Conservation (phyloP, 768 basidiomycete genomes). For the Suillus variegatus region DNA sequence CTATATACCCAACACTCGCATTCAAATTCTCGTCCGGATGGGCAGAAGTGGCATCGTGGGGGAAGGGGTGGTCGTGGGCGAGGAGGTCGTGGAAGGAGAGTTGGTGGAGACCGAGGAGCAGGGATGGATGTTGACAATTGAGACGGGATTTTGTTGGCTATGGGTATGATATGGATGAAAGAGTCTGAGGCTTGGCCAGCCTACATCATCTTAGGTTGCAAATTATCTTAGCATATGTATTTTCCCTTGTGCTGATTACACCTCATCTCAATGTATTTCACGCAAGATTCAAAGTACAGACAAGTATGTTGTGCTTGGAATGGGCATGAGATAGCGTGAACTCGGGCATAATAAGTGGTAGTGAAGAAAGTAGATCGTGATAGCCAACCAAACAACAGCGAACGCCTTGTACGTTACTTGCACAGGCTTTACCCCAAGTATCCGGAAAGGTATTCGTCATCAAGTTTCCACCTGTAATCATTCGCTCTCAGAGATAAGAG, state of each 20-base stretch:
- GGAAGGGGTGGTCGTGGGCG: slow-evolving; percentile 25
- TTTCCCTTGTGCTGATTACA: neutral
- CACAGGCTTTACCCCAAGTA: neutral
- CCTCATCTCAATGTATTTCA: slow-evolving; percentile 2
- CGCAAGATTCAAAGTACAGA: neutral
- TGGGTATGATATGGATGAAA: neutral
- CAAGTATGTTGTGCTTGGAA: neutral
- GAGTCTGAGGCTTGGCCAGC: neutral
- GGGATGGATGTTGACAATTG: slow-evolving; percentile 33
- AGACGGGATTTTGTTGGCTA: slow-evolving; percentile 3
- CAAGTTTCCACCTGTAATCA: slow-evolving; percentile 19
- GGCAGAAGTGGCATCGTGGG: slow-evolving; percentile 30
- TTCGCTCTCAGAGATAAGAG: slow-evolving; percentile 80
- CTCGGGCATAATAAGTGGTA: neutral
- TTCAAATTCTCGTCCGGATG: slow-evolving; percentile 22
- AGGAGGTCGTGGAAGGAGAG: slow-evolving; percentile 21
- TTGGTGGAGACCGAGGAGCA: slow-evolving; percentile 8
- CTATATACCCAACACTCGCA: slow-evolving; percentile 41
- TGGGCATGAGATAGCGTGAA: neutral
- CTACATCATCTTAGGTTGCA: neutral
- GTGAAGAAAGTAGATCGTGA: slow-evolving; percentile 5
- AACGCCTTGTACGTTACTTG: neutral
- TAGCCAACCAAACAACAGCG: neutral
- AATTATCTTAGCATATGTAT: slow-evolving; percentile 6
- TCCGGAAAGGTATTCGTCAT: neutral